Base-by-base conservation (phyloP, 805 yeast species). In the Lachancea quebecensis region DNA sequence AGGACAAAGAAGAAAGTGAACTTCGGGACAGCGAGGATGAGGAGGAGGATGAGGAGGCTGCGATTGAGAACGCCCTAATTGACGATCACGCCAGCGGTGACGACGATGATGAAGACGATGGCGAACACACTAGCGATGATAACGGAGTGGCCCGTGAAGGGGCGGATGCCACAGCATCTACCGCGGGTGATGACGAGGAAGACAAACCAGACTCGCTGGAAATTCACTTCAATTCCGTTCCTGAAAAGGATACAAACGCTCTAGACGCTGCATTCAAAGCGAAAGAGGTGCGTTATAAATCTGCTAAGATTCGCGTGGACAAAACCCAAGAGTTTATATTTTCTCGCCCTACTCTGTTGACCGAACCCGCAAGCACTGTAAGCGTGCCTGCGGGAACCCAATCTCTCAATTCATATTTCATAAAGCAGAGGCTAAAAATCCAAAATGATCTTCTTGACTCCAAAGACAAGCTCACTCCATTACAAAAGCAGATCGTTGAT, bases 151-250 rank as follows among this genome's bases (percentile, higher is more conserved):
- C 25, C 7, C 25, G 25, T 7, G 25, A 21, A 21, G 25, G 25
- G 6, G 25, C 6, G 7, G 25, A 21, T 21, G 25, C 25, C 7
- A 21, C 25, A 21, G 25, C 4, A 21, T 21, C 7, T 4, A 7
- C 25, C 7, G 25, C 25, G 6, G 25, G 51, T 16, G 67, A 67
- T 25, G 68, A 61, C 27, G 70, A 65, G 27, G 71, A 71, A 32
- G 69, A 65, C 39, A 72, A 67, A 10, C 59, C 64, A 7, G 96
- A 91, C 65, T 86, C 95, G 0, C 89, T 85, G 54, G 85, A 85
- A 49, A 57, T 66, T 10, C 98, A 90, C 61, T 90, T 84, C 63
- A 82, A 81, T 39, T 65, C 69, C 16, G 68, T 75, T 10, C 38
- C 65, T 2, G 68, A 66, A 33, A 32, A 48, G 2, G 51, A 50